phyloP scores from a whole-genome alignment of 495 filamentous ascomycete species.

The Cairneyella variabilis region DNA sequence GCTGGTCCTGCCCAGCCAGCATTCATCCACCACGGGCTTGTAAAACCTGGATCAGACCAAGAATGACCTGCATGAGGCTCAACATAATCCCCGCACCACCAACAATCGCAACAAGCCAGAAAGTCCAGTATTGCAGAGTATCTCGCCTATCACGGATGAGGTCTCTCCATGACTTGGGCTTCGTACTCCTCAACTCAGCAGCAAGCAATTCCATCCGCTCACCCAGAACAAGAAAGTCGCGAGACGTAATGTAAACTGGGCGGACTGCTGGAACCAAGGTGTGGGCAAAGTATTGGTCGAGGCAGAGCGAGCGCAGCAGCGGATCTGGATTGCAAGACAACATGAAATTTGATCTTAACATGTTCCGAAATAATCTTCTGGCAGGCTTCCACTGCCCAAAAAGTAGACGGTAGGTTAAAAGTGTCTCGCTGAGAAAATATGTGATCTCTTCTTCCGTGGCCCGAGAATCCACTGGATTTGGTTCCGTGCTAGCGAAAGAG shows the following conservation, averaged over 20 bases:
- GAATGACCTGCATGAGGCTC: background rate
- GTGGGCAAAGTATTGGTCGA: conserved; percentile 3
- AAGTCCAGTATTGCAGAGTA: conserved; percentile 2
- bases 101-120: background rate
- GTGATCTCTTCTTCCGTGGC: background rate
- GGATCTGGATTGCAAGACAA: background rate
- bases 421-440: background rate
- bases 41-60: background rate
- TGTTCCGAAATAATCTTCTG: background rate
- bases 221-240: background rate
- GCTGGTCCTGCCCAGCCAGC: too few species aligned
- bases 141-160: background rate
- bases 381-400: background rate
- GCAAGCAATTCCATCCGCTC: background rate
- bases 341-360: background rate
- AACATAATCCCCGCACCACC: background rate
- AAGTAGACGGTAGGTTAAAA: background rate
- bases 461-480: background rate
- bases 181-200: background rate
- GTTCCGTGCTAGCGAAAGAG: background rate
- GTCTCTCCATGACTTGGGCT: conserved; percentile 1
- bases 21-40: too few species aligned
- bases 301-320: background rate
- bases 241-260: background rate
- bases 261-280: background rate